These are phyloP conservation scores for Erigeron philadelphicus DNA, from an alignment of 140 eudicot species.

Conservation along the genomic window DNA sequence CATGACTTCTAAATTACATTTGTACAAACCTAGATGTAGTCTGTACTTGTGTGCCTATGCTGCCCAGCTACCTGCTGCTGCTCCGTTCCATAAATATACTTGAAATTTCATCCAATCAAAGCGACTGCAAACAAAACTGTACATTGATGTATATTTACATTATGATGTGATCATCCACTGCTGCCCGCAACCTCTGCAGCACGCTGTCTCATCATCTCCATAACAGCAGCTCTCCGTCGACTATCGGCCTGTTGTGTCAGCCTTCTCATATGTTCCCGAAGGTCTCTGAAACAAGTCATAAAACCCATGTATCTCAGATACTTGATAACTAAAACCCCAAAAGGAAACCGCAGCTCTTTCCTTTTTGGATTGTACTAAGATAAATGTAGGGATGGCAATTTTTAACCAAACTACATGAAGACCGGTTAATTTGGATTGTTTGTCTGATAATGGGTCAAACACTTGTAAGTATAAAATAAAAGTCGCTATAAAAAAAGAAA, in stretches of 20 bases:
- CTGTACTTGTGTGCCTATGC: conserved; percentile 25
- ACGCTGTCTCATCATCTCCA: conserved; percentile 95
- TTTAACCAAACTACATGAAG: neutral
- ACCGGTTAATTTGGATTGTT: too few relatives aligned
- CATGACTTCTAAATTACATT: conserved; percentile 18
- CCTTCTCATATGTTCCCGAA: conserved; percentile 67
- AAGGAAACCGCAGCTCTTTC: too few relatives aligned
- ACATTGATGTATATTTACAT: conserved; percentile 46
- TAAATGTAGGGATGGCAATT: too few relatives aligned
- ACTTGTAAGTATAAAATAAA: too few relatives aligned
- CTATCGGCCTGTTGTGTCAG: conserved; percentile 82
- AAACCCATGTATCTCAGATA: neutral
- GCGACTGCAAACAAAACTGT: conserved; percentile 33
- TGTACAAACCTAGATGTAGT: conserved; percentile 17
- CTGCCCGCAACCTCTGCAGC: conserved; percentile 71
- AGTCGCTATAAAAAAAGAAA: too few relatives aligned
- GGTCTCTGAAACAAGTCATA: conserved; percentile 46
- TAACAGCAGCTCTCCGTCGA: conserved; percentile 77
- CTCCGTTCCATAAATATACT: conserved; percentile 22
- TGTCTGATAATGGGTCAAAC: too few relatives aligned
- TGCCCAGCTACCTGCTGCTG: conserved; percentile 17
- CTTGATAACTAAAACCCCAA: too few relatives aligned
- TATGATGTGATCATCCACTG: conserved; percentile 26
- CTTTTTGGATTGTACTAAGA: too few relatives aligned
- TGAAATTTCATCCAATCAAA: conserved; percentile 25